Evolutionary conservation across 2,329 filamentous ascomycete species (phyloP).

Genomic region (Trichoderma hamatum): DNA sequence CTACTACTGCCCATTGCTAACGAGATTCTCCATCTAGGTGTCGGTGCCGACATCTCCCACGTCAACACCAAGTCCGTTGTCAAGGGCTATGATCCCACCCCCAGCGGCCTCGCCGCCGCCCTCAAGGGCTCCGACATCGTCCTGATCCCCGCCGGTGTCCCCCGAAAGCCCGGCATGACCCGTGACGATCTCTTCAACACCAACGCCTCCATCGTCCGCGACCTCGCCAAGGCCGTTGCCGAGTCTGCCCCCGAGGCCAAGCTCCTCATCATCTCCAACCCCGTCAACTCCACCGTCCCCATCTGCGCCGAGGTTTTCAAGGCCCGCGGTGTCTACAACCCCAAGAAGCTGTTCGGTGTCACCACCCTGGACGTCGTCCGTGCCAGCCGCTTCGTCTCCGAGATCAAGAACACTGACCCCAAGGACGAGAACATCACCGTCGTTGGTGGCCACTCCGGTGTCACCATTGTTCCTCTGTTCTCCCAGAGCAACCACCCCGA

Average conservation of each 20-base stretch:
- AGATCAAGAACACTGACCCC: conserved; percentile 90
- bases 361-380: conserved; percentile 99
- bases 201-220: conserved; percentile 98
- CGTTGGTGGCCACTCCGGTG: conserved; percentile 94
- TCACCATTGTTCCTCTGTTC: conserved; percentile 97
- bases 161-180: conserved; percentile 99
- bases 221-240: conserved; percentile 93
- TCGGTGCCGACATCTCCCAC: conserved; percentile 96
- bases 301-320: conserved; percentile 98
- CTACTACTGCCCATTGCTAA: conserved; percentile 23
- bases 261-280: conserved; percentile 97
- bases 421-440: conserved; percentile 93
- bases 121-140: conserved; percentile 91
- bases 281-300: conserved; percentile 99
- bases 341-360: conserved; percentile 98
- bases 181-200: conserved; percentile 99
- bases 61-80: conserved; percentile 99
- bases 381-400: conserved; percentile 94
- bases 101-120: conserved; percentile 73
- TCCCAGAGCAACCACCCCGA: conserved; percentile 88
- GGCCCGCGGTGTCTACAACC: conserved; percentile 93
- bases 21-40: conserved; percentile 62
- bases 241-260: conserved; percentile 89
- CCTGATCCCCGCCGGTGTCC: conserved; percentile 96
- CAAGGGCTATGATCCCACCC: conserved; percentile 81